Evolutionary conservation across 805 yeast genomes (phyloP), one percentile per base, ranked within the genome.

Genomic region (Ogataea henricii): DNA sequence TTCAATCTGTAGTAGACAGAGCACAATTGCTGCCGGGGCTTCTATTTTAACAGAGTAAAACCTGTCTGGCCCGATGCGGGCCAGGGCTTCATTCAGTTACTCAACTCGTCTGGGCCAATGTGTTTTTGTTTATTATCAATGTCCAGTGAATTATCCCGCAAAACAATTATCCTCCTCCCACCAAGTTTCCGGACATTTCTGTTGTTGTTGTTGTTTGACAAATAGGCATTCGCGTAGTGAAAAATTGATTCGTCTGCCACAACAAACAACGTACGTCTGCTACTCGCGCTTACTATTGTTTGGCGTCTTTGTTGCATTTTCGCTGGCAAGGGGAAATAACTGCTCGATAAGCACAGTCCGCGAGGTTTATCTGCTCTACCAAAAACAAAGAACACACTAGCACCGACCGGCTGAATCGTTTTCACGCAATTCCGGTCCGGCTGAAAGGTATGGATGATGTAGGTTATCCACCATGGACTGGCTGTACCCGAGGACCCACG

Each of bases 321-420:
- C 16, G 22, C 30, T 26, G 33, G 35, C 13, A 40, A 40, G 43
- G 43, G 43, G 43, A 29, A 40, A 40, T 14, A 18, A 20, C 18
- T 29, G 35, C 23, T 27, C 34, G 43, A 40, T 40, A 40, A 40
- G 43, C 43, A 14, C 21, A 16, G 40, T 37, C 30, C 40, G 40
- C 40, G 40, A 23, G 40, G 32, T 23, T 37, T 37, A 37, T 37
- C 30, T 37, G 40, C n/a, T 23, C 13, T 13, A 6, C 27, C 3
- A 13, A 36, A 27, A 21, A 17, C 35, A 32, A 32, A 32, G 7
- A 32, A 13, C 7, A 16, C 8, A 32, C 35, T 18, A 6, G 9
- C 35, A 12, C 35, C 25, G 32, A 16, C 30, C 40, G 40, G 40
- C 40, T 25, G 40, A 25, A 37, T 7, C 21, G 14, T 23, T 14